A percentile compares a stretch with the other conserved stretches of the same genome.
Evolutionary conservation across 2,329 filamentous ascomycete genomes (phyloP).

Genomic region (Aphanocladium album): DNA sequence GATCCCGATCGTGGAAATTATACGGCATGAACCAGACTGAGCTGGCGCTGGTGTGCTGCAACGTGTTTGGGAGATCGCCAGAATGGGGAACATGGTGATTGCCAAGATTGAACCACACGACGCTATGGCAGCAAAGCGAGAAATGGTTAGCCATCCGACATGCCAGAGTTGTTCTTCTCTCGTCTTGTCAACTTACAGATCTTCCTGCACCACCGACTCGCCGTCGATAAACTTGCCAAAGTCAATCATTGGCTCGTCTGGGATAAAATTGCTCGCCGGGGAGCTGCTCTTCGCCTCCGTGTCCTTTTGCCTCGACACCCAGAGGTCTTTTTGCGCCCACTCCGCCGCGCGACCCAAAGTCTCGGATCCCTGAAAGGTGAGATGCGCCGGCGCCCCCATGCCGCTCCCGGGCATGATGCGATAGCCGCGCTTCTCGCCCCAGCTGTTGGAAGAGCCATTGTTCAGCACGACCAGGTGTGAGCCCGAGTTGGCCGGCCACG

Average conservation of each 20-base stretch:
- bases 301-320: slow-evolving; percentile 5
- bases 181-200: slow-evolving; percentile 18
- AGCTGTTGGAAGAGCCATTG: slow-evolving; percentile 40
- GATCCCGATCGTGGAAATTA: slow-evolving; percentile 6
- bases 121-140: slow-evolving; percentile 18
- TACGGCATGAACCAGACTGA: slow-evolving; percentile 17
- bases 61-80: slow-evolving; percentile 43
- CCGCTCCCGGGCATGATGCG: slow-evolving; percentile 27
- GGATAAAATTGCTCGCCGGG: background rate
- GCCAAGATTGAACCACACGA: slow-evolving; percentile 49
- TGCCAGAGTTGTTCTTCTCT: slow-evolving; percentile 29
- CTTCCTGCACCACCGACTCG: slow-evolving; percentile 33
- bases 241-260: slow-evolving; percentile 42
- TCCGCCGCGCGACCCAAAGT: slow-evolving; percentile 29
- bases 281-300: background rate
- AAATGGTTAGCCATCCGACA: slow-evolving; percentile 22
- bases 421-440: slow-evolving; percentile 49
- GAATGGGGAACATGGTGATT: slow-evolving; percentile 55
- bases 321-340: slow-evolving; percentile 18
- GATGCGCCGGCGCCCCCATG: background rate
- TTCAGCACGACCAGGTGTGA: slow-evolving; percentile 49
- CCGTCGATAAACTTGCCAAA: slow-evolving; percentile 44
- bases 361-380: background rate
- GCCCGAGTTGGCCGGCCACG: slow-evolving; percentile 43
- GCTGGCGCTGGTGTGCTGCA: slow-evolving; percentile 22